Base-by-base conservation (phyloP, 169 alveolate species). In the Babesia sp. region DNA sequence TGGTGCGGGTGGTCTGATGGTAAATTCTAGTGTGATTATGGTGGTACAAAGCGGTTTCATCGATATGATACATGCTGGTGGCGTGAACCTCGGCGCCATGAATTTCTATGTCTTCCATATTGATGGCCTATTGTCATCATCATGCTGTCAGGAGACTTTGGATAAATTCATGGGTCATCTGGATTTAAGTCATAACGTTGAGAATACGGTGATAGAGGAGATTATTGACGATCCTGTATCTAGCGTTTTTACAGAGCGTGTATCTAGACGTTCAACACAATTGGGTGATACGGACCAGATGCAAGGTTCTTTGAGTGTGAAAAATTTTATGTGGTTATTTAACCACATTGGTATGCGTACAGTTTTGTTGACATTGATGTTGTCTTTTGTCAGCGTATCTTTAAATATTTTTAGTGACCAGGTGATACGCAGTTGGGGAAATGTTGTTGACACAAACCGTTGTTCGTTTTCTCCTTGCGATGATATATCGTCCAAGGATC, bases 311-410 rank as follows among this genome's bases (percentile, higher is more conserved):
- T 39, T 79, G 18, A 41, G 41, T 51, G 20, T 70, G 33, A 51
- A 41, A 8, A 70, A 68, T 42, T 79, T 79, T 31, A 31, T 61
- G n/a, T 79, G 87, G 87, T 39, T 66, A n/a, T 51, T 79, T 45
- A 70, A 71, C 54, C 63, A 79, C 48, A 63, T 79, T 37, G 84
- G 76, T 16, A 44, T 79, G n/a, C 46, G 46, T 16, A 33, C 63
- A 26, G 82, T 68, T 7, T 8, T 63, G 24, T 42, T 50, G 28
- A 44, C 60, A 48, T 26, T 79, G 20, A 5, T 55, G 12, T 37
- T 79, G 45, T 66, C 87, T 12, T 54, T 71, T 29, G 33, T 50
- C 39, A 50, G 83, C 26, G 74, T 79, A 42, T 22, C 42, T 26
- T 20, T 79, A n/a, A 66, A 37, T 50, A 75, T 79, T 1, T 63